phyloP scores from a whole-genome alignment of 345 rosid genomes.

The Ceriops decandra region DNA sequence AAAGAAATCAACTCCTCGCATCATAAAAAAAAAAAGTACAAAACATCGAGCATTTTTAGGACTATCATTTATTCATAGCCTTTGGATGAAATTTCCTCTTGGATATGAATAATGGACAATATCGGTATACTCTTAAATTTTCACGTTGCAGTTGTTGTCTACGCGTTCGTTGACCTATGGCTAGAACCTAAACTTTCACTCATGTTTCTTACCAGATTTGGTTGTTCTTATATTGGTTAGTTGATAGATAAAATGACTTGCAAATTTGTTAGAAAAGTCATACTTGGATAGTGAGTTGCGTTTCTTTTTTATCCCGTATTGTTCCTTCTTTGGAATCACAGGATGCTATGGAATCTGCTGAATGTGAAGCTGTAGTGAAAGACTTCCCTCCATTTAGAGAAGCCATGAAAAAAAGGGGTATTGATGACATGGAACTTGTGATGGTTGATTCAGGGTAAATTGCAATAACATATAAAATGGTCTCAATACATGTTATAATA shows the following conservation, averaged over 20 bases:
- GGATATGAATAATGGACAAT: too few species aligned
- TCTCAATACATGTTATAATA: background rate
- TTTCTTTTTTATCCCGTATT: background rate
- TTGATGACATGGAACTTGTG: conserved; percentile 89
- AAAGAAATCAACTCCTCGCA: background rate
- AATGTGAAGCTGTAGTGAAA: conserved; percentile 87
- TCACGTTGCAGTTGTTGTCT: too few species aligned
- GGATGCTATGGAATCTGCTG: conserved; percentile 87
- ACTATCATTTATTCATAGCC: too few species aligned
- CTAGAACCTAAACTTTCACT: background rate
- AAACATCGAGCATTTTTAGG: too few species aligned
- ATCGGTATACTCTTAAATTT: too few species aligned
- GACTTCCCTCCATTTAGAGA: conserved; percentile 71
- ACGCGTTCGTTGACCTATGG: background rate
- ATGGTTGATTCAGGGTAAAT: conserved; percentile 87
- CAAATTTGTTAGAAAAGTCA: too few species aligned
- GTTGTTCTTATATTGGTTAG: too few species aligned
- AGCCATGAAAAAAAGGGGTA: conserved; percentile 90
- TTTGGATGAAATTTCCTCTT: too few species aligned
- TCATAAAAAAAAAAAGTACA: too few species aligned
- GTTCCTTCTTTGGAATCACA: conserved; percentile 25
- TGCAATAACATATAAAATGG: background rate
- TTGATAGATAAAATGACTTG: too few species aligned
- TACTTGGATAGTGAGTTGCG: background rate
- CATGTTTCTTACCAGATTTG: background rate